Evolutionary conservation across 2,329 filamentous ascomycete genomes (phyloP).

Genomic region (Pestalotiopsis sp.): DNA sequence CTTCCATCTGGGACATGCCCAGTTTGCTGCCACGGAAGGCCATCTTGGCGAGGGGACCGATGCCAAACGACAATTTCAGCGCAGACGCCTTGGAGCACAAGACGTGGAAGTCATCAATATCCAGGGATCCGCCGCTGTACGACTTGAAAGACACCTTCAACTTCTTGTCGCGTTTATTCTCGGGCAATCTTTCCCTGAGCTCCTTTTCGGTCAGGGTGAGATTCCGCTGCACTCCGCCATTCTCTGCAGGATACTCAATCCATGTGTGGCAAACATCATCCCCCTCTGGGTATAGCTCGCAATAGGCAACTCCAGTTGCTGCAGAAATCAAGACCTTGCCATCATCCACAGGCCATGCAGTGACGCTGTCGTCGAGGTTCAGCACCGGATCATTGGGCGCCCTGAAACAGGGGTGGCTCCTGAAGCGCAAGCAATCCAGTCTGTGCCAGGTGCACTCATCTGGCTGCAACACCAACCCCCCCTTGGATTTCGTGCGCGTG

Average conservation of each 20-base stretch:
- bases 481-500: constrained; percentile 81
- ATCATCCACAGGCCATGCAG: constrained; percentile 82
- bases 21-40: constrained; percentile 77
- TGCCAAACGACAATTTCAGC: constrained; percentile 68
- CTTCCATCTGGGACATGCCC: constrained; percentile 71
- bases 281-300: constrained; percentile 80
- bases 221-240: constrained; percentile 66
- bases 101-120: constrained; percentile 73
- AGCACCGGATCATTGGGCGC: constrained; percentile 72
- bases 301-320: constrained; percentile 77
- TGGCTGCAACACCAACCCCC: constrained; percentile 69
- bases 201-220: constrained; percentile 74
- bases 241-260: constrained; percentile 74
- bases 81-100: constrained; percentile 71
- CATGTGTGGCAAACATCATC: constrained; percentile 78
- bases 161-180: constrained; percentile 69
- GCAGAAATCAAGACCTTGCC: constrained; percentile 76
- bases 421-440: constrained; percentile 84
- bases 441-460: constrained; percentile 94
- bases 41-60: constrained; percentile 53
- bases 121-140: constrained; percentile 69
- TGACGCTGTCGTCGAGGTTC: constrained; percentile 71
- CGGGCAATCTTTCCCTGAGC: constrained; percentile 69
- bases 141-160: constrained; percentile 76
- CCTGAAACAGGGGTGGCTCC: constrained; percentile 86